Base-by-base conservation (phyloP, 345 rosid species). In the Sonneratia alba region DNA sequence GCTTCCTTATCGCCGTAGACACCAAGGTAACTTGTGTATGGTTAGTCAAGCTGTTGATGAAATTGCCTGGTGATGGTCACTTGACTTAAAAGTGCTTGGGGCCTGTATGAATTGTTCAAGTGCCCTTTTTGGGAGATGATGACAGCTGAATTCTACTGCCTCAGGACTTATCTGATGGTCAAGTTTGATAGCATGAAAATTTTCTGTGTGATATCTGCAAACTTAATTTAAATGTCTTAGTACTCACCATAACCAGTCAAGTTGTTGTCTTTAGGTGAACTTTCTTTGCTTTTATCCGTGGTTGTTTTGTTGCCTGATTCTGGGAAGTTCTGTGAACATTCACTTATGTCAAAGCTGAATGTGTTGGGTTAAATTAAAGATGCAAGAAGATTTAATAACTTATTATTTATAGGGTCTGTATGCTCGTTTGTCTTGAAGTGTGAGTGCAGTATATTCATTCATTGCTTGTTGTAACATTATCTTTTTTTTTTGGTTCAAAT, bases 1-100 rank as follows among this genome's bases (percentile, higher is more conserved):
- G 74, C 87, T 82, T 75, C 97, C 89, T 53, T 84, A 91, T 77
- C 86, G 83, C 75, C 95, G 88, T 9, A 92, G 88, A 86, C 80
- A 86, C 77, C 96, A 97, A 89, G 75, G 76, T 80, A 62, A 40
- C 59, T 18, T 21, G 22, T 53, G 18, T 53, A 53, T 21, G 8
- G 18, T 18, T 53, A 1, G 59, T 53, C 2, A 3, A 53, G 24
- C 59, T 18, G 59, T 53, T 5, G 9, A 21, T 6, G 59, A 21
- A 19, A 18, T 53, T 47, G n/a, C 59, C 59, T 53, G 59, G 51
- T 9, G 45, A 9, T 42, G 45, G 55, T 10, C 16, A 48, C 55
- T 11, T 43, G 8, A 11, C 47, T 43, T 43, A 5, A 47, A 9
- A 47, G 51, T 47, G 51, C 51, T 47, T 14, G 51, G 53, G 53